Conservation (phyloP, 108 stramenopile species). For the Nannochloropsis salina region DNA sequence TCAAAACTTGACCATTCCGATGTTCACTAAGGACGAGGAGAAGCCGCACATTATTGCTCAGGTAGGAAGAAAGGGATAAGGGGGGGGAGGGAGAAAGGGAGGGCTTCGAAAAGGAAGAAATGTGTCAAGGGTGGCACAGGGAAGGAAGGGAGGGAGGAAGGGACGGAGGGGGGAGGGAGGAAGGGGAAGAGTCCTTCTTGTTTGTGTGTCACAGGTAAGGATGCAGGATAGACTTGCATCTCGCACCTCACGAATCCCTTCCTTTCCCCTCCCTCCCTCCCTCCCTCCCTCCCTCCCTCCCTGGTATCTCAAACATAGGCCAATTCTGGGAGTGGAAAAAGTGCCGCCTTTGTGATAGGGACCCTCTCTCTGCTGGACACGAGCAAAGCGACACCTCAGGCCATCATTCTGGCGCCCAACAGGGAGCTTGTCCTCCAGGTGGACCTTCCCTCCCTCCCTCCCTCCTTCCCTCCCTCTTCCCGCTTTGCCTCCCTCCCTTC, state of each 20-base stretch:
- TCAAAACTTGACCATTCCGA: background rate
- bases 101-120: background rate
- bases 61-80: background rate
- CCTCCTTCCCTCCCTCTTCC: background rate
- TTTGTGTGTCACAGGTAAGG: too few relatives aligned
- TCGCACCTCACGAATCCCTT: background rate
- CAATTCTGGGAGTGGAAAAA: slow-evolving; percentile 14
- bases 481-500: background rate
- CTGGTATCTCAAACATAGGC: too few relatives aligned
- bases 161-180: background rate
- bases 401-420: slow-evolving; percentile 12
- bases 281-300: background rate
- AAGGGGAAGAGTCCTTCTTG: too few relatives aligned
- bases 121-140: background rate
- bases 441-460: background rate
- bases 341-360: slow-evolving; percentile 3
- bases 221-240: too few relatives aligned
- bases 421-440: background rate
- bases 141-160: background rate
- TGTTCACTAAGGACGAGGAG: background rate
- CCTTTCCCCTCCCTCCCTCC: background rate
- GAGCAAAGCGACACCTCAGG: background rate
- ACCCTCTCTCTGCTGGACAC: background rate
- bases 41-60: background rate
- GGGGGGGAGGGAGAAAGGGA: background rate